Evolutionary conservation across 1,139 yeast species (phyloP), one percentile per base, ranked within the genome.

Genomic region (Sugiyamaella grinbergsii): DNA sequence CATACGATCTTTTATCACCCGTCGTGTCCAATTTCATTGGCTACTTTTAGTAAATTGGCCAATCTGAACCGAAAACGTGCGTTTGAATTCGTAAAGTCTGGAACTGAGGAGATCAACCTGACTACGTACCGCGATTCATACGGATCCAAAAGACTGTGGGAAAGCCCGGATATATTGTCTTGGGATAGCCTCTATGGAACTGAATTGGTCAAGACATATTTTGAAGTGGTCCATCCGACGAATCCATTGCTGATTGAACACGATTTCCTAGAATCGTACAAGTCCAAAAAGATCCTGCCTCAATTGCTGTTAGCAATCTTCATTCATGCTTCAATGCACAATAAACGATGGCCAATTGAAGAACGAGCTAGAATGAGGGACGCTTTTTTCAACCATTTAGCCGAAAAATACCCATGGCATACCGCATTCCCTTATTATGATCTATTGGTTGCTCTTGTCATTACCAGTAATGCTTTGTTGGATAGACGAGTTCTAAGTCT

Each of bases 341-440:
- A 37, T 23, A 37, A 37, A 20, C 5, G 41, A 22, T 37, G 41
- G 41, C 41, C 41, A n/a, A 6, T 24, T 22, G 41, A 37, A 11
- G 41, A 37, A 37, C 29, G 41, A 16, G 19, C 41, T n/a, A 22
- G 24, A 22, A 37, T 37, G 41, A 37, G 41, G 23, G 41, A 37
- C 6, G 5, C 23, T 6, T 37, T 37, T 23, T 37, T 22, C n/a
- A 31, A 37, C 5, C 41, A 37, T 13, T 13, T 37, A 31, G 31
- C 31, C 4, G 15, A 7, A 22, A 37, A 23, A 13, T 37, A 37
- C 23, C 41, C 41, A 22, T 37, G 41, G 41, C 41, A 37, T 15
- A 37, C 31, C 8, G 22, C 41, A 10, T 3, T 23, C 6, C 31
- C 41, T 5, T 37, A 31, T 20, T 37, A 37, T 13, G 41, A 37